These are phyloP conservation scores for Gracilariopsis chorda DNA, from an alignment of 23 red algal genomes.

Conservation along the genomic window DNA sequence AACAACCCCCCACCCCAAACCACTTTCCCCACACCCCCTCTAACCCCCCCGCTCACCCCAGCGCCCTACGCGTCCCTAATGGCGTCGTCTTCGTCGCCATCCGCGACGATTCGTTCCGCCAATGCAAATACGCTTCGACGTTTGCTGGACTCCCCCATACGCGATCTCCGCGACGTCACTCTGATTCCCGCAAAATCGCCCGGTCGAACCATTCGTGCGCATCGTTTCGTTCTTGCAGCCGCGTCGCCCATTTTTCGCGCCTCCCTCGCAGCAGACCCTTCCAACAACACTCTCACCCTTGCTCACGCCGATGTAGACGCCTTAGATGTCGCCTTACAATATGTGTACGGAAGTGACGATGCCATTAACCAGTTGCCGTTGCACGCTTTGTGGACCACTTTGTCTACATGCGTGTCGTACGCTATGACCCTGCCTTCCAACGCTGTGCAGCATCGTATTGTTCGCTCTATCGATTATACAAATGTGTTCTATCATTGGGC, in stretches of 20 bases:
- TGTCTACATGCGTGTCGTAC: slow-evolving; percentile 29
- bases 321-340: slow-evolving; percentile 18
- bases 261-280: slow-evolving; percentile 22
- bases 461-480: not conserved
- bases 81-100: not conserved
- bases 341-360: slow-evolving; percentile 23
- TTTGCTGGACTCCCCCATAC: slow-evolving; percentile 23
- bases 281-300: slow-evolving; percentile 17
- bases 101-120: not conserved
- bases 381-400: slow-evolving; percentile 42
- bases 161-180: slow-evolving; percentile 40
- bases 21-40: not conserved
- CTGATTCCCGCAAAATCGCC: slow-evolving; percentile 42
- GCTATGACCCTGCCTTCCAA: slow-evolving; percentile 26
- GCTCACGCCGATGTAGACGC: slow-evolving; percentile 45
- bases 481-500: slow-evolving; percentile 50
- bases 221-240: slow-evolving; percentile 65
- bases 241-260: slow-evolving; percentile 44
- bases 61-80: not conserved
- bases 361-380: not conserved
- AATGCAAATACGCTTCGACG: slow-evolving; percentile 34
- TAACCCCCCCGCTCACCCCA: not conserved
- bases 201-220: slow-evolving; percentile 50
- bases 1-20: not conserved
- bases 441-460: not conserved